Evolutionary conservation across 345 rosid species (phyloP), one percentile per base, ranked within the genome.

Genomic region (Psidium guajava): DNA sequence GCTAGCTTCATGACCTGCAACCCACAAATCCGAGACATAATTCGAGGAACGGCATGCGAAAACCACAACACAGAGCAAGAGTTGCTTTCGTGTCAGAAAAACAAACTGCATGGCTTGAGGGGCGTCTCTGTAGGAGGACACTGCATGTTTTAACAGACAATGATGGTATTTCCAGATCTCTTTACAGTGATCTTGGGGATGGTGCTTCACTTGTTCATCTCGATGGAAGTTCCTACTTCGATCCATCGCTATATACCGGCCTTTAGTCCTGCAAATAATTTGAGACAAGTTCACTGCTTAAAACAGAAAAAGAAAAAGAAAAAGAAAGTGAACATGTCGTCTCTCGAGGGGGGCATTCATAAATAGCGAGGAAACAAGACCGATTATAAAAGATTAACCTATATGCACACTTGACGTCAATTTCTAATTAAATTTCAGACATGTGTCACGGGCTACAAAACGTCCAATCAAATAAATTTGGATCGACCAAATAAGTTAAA

Each of bases 401-500:
- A 44, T 40, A 3, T 3, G 8, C 8, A 32, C 11, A 61, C 21
- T 61, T 6, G 6, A 6, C 42, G 32, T 8, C 75, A 32, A 27
- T 64, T 11, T 7, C 44, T 16, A 28, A 8, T 64, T 28, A 32
- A 64, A 64, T 64, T 32, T 32, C 40, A 64, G 5, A 16, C 44
- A 18, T 1, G 36, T 3, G 42, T 1, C 6, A 2, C 22, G 18
- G 8, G 6, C 18, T 64, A 64, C 16, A 64, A 28, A 64, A 64
- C 32, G 3, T 32, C 22, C 12, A 32, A 18, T 32, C 22, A 32
- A 64, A 40, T 32, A 18, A 69, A 32, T 36, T 8, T 18, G 3
- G 0, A 1, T 11, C 0, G 25, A 20, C 36, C 24, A 36, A 32
- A 18, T 36, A 6, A 5, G 3, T 18, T 5, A 18, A 69, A 69